A percentile compares a stretch with the other conserved stretches of the same genome.
Evolutionary conservation across 805 yeast species (phyloP).

Genomic region (Ogataea minuta): DNA sequence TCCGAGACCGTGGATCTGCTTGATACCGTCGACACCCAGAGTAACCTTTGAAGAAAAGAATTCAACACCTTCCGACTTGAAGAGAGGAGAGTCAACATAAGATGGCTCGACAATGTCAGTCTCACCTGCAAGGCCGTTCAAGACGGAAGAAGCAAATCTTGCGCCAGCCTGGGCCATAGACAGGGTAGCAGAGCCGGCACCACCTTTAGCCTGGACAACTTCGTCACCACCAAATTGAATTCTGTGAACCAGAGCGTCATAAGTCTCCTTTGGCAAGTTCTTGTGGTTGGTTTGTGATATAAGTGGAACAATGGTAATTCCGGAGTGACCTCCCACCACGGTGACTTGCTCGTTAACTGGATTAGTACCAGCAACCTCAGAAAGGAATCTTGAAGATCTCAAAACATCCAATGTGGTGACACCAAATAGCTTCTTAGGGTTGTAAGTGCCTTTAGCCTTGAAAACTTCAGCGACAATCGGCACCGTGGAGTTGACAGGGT

Average conservation of each 20-base stretch:
- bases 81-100: conserved; percentile 72
- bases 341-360: conserved; percentile 76
- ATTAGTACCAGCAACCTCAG: conserved; percentile 65
- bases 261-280: conserved; percentile 58
- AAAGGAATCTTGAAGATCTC: conserved; percentile 83
- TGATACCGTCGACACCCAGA: conserved; percentile 88
- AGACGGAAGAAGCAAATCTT: conserved; percentile 65
- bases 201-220: conserved; percentile 81
- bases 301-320: conserved; percentile 92
- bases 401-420: conserved; percentile 92
- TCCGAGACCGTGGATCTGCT: conserved; percentile 77
- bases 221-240: conserved; percentile 94
- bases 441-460: conserved; percentile 80
- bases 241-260: conserved; percentile 73
- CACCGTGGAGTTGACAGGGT: conserved; percentile 97
- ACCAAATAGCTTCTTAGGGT: conserved; percentile 91
- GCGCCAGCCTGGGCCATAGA: conserved; percentile 88
- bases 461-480: conserved; percentile 94
- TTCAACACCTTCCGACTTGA: conserved; percentile 85
- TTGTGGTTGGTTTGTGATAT: conserved; percentile 79
- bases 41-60: conserved; percentile 96
- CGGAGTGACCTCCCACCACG: conserved; percentile 97
- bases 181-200: conserved; percentile 81
- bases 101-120: conserved; percentile 50
- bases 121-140: conserved; percentile 53